Base-by-base conservation (phyloP, 1,284 basidiomycete genomes). In the Ceratobasidium sp. region DNA sequence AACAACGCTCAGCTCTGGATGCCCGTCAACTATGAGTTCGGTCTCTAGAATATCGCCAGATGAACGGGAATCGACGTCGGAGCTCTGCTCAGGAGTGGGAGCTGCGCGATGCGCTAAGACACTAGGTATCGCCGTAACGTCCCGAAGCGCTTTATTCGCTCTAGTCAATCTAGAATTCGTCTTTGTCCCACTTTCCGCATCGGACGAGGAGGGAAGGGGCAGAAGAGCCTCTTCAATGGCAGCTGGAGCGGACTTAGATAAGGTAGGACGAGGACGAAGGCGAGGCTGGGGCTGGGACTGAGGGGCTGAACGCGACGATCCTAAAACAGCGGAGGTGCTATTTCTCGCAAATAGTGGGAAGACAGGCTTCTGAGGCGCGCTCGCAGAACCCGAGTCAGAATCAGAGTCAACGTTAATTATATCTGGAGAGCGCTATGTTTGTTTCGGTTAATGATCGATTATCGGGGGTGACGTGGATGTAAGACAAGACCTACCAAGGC, bases 21-120 rank as follows among this genome's bases (percentile, higher is more conserved):
- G 56, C 11, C 19, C 56, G 29, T 14, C 31, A n/a, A 24, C 19
- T 5, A 24, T 27, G 3, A 72, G 15, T 8, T n/a, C 45, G 2
- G 56, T 72, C 60, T 72, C 69, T 7, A 72, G 45, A 6, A 72
- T 29, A 15, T 57, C 56, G 17, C 29, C 47, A 17, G 54, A 71
- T 19, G 67, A 71, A 15, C 11, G 36, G 5, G 69, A 72, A 17
- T 72, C 57, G 15, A 51, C 50, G 15, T 60, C 69, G 11, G 69
- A 62, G 24, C 69, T 47, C 3, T 45, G 31, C 9, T 19, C 36
- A 19, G 53, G 36, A 41, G 4, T 41, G 4, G 36, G 36, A 11
- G 36, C 36, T 5, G 36, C 36, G 11, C 56, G 56, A 27, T 72
- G 45, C 29, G 48, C 22, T 11, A 41, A 41, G 36, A 11, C 36